Percentiles rank a stretch among this genome's conserved stretches.
phyloP scores from a whole-genome alignment of 768 basidiomycete species.

The Paxillus rubicundulus region DNA sequence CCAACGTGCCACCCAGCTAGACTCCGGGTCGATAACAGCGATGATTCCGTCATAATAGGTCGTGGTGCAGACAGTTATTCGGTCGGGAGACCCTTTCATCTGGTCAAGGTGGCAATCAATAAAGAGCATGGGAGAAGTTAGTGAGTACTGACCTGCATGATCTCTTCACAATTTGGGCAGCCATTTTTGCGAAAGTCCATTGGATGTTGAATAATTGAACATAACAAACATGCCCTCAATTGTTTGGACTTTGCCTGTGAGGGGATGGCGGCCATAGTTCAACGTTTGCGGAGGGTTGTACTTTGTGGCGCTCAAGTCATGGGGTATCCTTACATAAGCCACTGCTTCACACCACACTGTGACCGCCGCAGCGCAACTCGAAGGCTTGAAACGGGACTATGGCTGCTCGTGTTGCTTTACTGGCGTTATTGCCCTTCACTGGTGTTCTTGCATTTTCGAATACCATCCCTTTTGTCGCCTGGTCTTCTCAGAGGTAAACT shows the following conservation, averaged over 20 bases:
- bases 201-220: constrained; percentile 84
- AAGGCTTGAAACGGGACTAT: constrained; percentile 31
- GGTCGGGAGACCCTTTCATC: constrained; percentile 87
- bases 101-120: constrained; percentile 30
- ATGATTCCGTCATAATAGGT: constrained; percentile 92
- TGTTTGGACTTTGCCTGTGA: constrained; percentile 63
- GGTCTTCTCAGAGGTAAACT: constrained; percentile 65
- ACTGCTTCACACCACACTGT: background rate
- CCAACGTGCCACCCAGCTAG: constrained; percentile 96
- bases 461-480: constrained; percentile 64
- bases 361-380: background rate
- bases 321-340: constrained; percentile 19
- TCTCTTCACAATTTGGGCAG: constrained; percentile 97
- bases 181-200: constrained; percentile 82
- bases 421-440: constrained; percentile 43
- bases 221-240: constrained; percentile 89
- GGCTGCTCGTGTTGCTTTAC: constrained; percentile 41
- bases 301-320: background rate
- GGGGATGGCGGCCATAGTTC: constrained; percentile 48
- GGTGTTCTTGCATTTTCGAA: constrained; percentile 54
- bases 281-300: background rate
- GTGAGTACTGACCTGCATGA: constrained; percentile 69
- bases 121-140: background rate
- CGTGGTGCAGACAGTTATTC: constrained; percentile 84
- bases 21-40: constrained; percentile 78